phyloP scores from a whole-genome alignment of 805 yeast genomes.

The Starmerella riodocensis region DNA sequence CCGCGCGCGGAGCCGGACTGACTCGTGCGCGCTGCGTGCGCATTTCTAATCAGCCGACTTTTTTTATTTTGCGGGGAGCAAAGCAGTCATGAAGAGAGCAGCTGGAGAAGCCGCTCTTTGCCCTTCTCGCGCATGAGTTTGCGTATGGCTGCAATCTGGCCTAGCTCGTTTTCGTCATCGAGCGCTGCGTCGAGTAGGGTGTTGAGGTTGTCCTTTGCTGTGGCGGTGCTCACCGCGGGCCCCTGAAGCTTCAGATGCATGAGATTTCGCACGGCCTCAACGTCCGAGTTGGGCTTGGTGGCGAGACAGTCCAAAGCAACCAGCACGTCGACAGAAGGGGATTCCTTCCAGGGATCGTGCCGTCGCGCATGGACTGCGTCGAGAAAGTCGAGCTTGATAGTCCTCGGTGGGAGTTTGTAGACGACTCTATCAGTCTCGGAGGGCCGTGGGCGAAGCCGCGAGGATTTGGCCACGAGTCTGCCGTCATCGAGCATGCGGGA shows the following conservation, averaged over 20 bases:
- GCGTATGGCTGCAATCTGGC: conserved; percentile 38
- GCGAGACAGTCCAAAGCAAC: conserved; percentile 28
- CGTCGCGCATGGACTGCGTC: conserved; percentile 34
- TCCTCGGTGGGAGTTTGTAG: conserved; percentile 54
- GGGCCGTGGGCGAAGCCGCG: conserved; percentile 16
- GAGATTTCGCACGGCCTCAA: conserved; percentile 28
- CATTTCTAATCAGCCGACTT: too few species aligned
- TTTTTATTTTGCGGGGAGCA: too few species aligned
- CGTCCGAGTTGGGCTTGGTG: conserved; percentile 17
- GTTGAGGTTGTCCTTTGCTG: conserved; percentile 21
- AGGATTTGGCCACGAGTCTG: conserved; percentile 1
- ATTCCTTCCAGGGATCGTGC: conserved; percentile 26
- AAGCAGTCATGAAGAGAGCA: too few species aligned
- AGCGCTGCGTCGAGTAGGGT: conserved; percentile 26
- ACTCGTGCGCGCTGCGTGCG: too few species aligned
- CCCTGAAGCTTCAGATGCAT: conserved; percentile 28
- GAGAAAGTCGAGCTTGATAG: conserved; percentile 56
- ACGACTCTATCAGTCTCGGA: conserved; percentile 34
- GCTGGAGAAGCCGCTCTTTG: conserved; percentile 45
- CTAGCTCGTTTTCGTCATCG: conserved; percentile 33
- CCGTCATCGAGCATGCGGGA: conserved; percentile 7
- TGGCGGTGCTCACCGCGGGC: conserved; percentile 27
- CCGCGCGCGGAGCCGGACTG: too few species aligned
- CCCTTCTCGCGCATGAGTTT: conserved; percentile 58
- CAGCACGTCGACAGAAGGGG: conserved; percentile 29